Evolutionary conservation across 306 rosid species (phyloP), one percentile per base, ranked within the genome.

Genomic region (Canavalia gladiata): DNA sequence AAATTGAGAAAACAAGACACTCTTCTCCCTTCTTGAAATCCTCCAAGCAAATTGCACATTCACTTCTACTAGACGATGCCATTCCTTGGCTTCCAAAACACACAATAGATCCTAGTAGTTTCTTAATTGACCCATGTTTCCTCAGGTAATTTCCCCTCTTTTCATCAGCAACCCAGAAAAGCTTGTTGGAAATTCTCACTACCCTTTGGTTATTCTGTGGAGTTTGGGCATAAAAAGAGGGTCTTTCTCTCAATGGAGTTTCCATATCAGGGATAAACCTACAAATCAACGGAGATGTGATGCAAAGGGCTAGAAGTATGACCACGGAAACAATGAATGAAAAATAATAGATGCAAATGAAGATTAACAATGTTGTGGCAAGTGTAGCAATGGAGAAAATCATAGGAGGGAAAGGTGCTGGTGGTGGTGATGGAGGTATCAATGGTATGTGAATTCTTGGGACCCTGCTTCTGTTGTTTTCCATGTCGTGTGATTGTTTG

Each of bases 21-120:
- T 77, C 55, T 2, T 88, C 91, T 0, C 89, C 89, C 2, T 10
- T 76, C 81, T 83, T 75, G 34, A 84, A 89, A 4, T 84, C 88
- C 81, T 89, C 91, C 45, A 88, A 79, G 79, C 95, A 89, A 30
- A 91, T 88, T 6, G 78, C 77, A 74, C 95, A 91, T 3, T 77
- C 90, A 8, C 63, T 75, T 34, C 65, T 25, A 30, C 34, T 2
- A 28, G 51, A 65, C n/a, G 39, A 37, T 34, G 34, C 9, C 3
- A 34, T 11, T 46, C 13, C 30, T 56, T 46, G 35, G 64, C 37
- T 75, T 28, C 57, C 81, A 52, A 67, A 67, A 39, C 65, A 7
- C 2, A 33, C 57, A 29, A 75, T 31, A 3, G 29, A 18, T 5
- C 64, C 85, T 4, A 35, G 0, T 9, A 37, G 37, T 25, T 73